Evolutionary conservation across 345 rosid genomes (phyloP).

Genomic region (Microcos paniculata): DNA sequence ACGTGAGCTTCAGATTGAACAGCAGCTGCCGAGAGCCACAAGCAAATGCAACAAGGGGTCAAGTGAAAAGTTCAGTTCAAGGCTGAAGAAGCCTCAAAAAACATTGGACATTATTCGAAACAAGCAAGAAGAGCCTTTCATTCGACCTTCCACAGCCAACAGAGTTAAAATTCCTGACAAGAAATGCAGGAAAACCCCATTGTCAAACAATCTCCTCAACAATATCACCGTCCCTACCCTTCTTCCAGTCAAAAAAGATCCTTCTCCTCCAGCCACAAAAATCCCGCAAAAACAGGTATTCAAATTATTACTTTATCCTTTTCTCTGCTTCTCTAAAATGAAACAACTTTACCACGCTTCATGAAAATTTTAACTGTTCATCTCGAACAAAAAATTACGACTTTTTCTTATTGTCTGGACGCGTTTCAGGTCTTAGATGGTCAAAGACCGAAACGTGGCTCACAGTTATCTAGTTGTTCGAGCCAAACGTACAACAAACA

Average conservation of each 20-base stretch:
- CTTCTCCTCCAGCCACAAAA: constrained; percentile 55
- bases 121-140: constrained; percentile 71
- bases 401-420: background rate
- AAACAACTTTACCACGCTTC: too few relatives aligned
- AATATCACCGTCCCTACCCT: constrained; percentile 43
- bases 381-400: background rate
- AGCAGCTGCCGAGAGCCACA: constrained; percentile 19
- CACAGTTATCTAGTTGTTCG: constrained; percentile 58
- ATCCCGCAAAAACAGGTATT: constrained; percentile 61
- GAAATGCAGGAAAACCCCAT: constrained; percentile 56
- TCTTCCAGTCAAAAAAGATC: constrained; percentile 73
- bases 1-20: constrained; percentile 5
- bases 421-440: constrained; percentile 12
- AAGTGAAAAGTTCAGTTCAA: constrained; percentile 32
- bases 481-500: constrained; percentile 57
- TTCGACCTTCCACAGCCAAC: constrained; percentile 37
- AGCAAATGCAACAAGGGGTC: constrained; percentile 41
- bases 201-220: constrained; percentile 43
- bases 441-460: constrained; percentile 46
- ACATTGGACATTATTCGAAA: constrained; percentile 37
- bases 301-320: constrained; percentile 3
- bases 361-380: background rate
- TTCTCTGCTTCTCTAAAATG: background rate
- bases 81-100: constrained; percentile 44
- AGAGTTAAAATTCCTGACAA: constrained; percentile 49